Evolutionary conservation across 805 yeast species (phyloP), one percentile per base, ranked within the genome.

Genomic region (Starmerella gropengiesseri): DNA sequence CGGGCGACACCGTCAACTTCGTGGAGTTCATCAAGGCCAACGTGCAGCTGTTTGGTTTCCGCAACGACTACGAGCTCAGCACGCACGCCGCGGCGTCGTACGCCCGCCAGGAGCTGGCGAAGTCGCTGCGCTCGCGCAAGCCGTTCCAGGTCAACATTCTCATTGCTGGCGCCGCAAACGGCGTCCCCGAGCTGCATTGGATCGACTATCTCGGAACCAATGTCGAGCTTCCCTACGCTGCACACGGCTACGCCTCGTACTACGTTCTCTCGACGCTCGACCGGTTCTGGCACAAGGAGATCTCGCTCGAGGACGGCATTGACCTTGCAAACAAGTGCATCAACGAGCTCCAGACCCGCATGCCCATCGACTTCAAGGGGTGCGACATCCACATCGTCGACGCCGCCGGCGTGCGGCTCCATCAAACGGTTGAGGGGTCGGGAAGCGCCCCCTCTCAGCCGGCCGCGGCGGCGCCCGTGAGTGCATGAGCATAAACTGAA

Each of bases 161-260:
- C 46, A 65, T 91, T 47, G 98, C 81, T 31, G 96, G 97, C 9
- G 78, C 69, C 60, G 89, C 85, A 56, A 68, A 68, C 7, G 61
- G 69, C 31, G 68, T 65, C 46, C 85, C 96, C 30, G 67, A 73
- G 40, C 70, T 91, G 55, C 78, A 81, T 57, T 85, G 89, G 79
- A 81, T 91, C 52, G 98, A 91, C 60, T 91, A 91, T 61, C 67
- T 91, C 51, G 98, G 98, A 7, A 83, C 98, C 2, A 76, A 79
- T 52, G 94, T 79, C 13, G 84, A 79, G 47, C 69, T 91, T 46
- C 97, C 98, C 13, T 91, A 91, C 59, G 95, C 93, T 14, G 97
- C 97, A 2, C 98, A 91, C 61, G 98, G 98, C 11, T 91, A 91
- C 59, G 94, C 97, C n/a, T 94, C 93, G 1, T 91, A 89, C 64